Evolutionary conservation across 1,139 yeast species (phyloP).

Genomic region (Diutina pseudorugosa): DNA sequence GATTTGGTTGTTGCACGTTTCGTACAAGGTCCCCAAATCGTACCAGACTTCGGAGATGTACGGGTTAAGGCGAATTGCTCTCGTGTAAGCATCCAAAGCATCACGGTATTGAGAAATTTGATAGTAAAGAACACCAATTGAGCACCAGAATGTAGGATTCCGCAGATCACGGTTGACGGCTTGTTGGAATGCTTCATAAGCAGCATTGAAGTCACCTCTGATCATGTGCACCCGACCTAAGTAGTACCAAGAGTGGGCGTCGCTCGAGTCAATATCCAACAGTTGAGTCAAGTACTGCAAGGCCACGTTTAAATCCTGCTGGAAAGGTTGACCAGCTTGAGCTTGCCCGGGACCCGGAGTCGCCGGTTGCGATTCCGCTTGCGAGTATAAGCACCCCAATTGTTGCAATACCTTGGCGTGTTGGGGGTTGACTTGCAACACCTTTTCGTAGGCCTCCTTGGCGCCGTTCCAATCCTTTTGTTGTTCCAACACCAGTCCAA

Average conservation of each 20-base stretch:
- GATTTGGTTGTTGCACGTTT: slow-evolving; percentile 91
- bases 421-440: slow-evolving; percentile 76
- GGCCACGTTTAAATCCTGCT: slow-evolving; percentile 74
- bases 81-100: slow-evolving; percentile 92
- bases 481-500: slow-evolving; percentile 90
- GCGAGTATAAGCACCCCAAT: slow-evolving; percentile 90
- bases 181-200: slow-evolving; percentile 96
- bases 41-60: slow-evolving; percentile 97
- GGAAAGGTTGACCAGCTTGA: slow-evolving; percentile 14
- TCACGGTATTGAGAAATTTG: slow-evolving; percentile 94
- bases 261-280: slow-evolving; percentile 77
- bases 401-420: slow-evolving; percentile 95
- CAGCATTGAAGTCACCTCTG: slow-evolving; percentile 86
- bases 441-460: slow-evolving; percentile 90
- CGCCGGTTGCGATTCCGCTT: slow-evolving; percentile 35
- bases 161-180: slow-evolving; percentile 95
- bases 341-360: slow-evolving; percentile 10
- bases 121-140: slow-evolving; percentile 91
- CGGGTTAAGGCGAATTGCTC: slow-evolving; percentile 92
- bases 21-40: slow-evolving; percentile 91
- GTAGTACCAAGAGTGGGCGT: slow-evolving; percentile 96
- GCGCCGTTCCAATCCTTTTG: slow-evolving; percentile 89
- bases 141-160: slow-evolving; percentile 98
- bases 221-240: slow-evolving; percentile 96
- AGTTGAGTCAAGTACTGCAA: slow-evolving; percentile 74